These are phyloP conservation scores for Penicillium macrosclerotiorum DNA, from an alignment of 495 filamentous ascomycete species.

Conservation along the genomic window DNA sequence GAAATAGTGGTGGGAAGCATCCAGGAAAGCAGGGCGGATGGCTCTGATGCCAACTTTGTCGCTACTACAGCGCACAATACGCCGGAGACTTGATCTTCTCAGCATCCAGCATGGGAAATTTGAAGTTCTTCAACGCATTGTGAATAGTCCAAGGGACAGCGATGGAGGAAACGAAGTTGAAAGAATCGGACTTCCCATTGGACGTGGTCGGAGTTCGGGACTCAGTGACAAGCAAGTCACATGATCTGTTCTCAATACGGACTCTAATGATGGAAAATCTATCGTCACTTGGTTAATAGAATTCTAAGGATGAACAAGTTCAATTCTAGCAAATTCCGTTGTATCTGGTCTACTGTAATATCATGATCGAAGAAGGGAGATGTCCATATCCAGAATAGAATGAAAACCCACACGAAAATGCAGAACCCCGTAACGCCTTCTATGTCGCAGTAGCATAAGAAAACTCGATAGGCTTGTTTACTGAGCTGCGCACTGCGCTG, in stretches of 20 bases:
- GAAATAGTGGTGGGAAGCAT: neutral
- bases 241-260: too few species aligned
- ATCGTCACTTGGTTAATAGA: neutral
- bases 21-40: neutral
- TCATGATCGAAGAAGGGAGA: slow-evolving; percentile 14
- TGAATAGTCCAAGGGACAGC: too few species aligned
- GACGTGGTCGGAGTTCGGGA: too few species aligned
- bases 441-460: slow-evolving; percentile 23
- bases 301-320: neutral
- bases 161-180: too few species aligned
- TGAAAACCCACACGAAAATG: slow-evolving; percentile 11
- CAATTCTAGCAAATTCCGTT: slow-evolving; percentile 9
- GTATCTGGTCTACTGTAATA: slow-evolving; percentile 9
- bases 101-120: slow-evolving; percentile 6
- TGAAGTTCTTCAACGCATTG: too few species aligned
- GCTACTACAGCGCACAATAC: neutral
- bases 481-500: slow-evolving; percentile 82
- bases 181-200: too few species aligned
- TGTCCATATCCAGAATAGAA: neutral
- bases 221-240: too few species aligned
- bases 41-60: neutral
- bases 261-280: too few species aligned
- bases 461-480: slow-evolving; percentile 41
- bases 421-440: slow-evolving; percentile 25
- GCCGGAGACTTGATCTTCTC: neutral